Base-by-base conservation (phyloP, 78 protist genomes). In the Dictyostelium capitatum region DNA sequence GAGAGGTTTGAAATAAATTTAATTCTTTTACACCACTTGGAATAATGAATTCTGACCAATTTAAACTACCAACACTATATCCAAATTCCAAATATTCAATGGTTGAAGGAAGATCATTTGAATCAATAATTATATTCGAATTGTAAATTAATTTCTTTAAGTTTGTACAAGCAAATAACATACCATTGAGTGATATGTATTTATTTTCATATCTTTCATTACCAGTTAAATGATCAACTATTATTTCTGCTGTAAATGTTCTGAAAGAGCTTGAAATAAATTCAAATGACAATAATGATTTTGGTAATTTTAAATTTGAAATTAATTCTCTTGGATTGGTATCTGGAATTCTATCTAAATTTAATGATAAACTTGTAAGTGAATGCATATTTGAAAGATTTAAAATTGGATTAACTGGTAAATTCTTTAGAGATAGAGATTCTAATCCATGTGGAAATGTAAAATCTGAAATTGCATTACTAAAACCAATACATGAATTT, bases 381-480 rank as follows among this genome's bases (percentile, higher is more conserved):
- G 67, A 57, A n/a, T 57, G 20, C 67, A 57, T 57, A n/a, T 57
- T 57, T 57, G 67, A n/a, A n/a, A 57, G 23, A 57, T 57, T 30
- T 23, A 57, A 57, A 57, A n/a, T n/a, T 12, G 1, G 7, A 8
- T n/a, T 23, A 3, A 20, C 1, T 8, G 7, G 20, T 57, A 57
- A 57, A 57, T 57, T 57, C 23, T 0, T 23, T 57, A 57, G 0
- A 0, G 32, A 8, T n/a, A 57, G n/a, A 0, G 67, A n/a, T 57
- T 57, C 67, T 7, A 57, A 57, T 6, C 15, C 10, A 9, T 57
- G 15, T n/a, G 67, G 67, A n/a, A 57, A 57, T 57, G 25, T 37
- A 37, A 37, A 37, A 37, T 37, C 43, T 37, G 43, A 57, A n/a
- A n/a, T 1, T n/a, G 8, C 67, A n/a, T 57, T 23, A n/a, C 20